Evolutionary conservation across 2,329 filamentous ascomycete species (phyloP), one percentile per base, ranked within the genome.

Genomic region (Chaetomium sp.): DNA sequence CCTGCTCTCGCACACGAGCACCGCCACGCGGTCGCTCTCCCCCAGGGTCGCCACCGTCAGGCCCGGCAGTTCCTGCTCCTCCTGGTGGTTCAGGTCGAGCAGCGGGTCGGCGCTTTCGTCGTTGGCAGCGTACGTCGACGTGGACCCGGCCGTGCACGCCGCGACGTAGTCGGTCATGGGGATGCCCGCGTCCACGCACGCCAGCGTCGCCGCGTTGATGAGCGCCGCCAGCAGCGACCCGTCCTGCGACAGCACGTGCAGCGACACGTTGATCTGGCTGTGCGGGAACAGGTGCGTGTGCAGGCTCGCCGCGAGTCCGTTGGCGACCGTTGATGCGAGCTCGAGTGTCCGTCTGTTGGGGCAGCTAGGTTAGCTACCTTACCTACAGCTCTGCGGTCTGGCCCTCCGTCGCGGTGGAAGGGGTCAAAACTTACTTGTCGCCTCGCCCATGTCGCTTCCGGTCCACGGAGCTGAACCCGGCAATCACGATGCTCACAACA

Each of bases 161-260:
- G 89, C 88, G 2, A 98, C 85, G 75, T 97, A 96, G 74, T 96
- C 92, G 2, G 88, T 87, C 93, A 98, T 97, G 27, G 95, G 95
- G 23, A 99, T 90, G 60, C 95, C 95, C 0, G 95, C 95, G 75
- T 99, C 95, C 67, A 98, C 89, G 25, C 98, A 86, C 0, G 95
- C 95, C 13, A 99, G 86, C 0, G 94, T 97, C 0, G 91, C 87
- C 4, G 95, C 95, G 74, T 99, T 99, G 71, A 98, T 82, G 54
- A 94, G 92, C 0, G 93, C 90, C 0, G 94, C 93, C 23, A 99
- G 87, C 2, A 98, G 84, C 0, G 91, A 93, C 31, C 95, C 95
- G 76, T 99, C 95, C 70, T 96, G 89, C 0, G 90, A 91, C 53
- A 99, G 87, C 42, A 99, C 88, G 75, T 97, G 92, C 1, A 99